phyloP scores from a whole-genome alignment of 139 green algal species.

The Micromonas commoda region DNA sequence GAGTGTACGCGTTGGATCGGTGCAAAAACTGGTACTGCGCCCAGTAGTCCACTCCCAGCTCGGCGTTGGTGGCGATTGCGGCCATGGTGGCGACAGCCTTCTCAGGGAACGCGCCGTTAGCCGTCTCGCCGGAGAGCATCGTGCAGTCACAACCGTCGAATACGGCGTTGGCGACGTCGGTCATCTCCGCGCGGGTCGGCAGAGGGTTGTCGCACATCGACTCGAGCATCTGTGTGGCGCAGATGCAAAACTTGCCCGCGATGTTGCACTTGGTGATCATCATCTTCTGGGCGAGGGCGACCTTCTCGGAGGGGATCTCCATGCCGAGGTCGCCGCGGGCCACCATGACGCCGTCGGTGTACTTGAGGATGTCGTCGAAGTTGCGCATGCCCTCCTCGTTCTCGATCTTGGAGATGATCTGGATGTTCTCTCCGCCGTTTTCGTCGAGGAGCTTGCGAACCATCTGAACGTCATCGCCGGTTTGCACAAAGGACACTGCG shows the following conservation, averaged over 20 bases:
- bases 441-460: conserved; percentile 55
- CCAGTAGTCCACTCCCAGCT: conserved; percentile 31
- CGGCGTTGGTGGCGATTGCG: conserved; percentile 27
- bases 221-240: conserved; percentile 46
- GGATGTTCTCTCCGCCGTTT: conserved; percentile 45
- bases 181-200: conserved; percentile 42
- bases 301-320: conserved; percentile 48
- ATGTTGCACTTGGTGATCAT: conserved; percentile 32
- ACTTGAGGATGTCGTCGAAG: conserved; percentile 56
- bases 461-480: conserved; percentile 47
- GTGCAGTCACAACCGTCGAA: conserved; percentile 37
- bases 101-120: conserved; percentile 31
- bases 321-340: conserved; percentile 68
- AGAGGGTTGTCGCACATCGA: conserved; percentile 37
- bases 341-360: conserved; percentile 70
- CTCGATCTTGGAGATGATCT: conserved; percentile 75
- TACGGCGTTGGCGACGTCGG: conserved; percentile 45
- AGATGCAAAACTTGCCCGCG: conserved; percentile 42
- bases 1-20: conserved; percentile 53
- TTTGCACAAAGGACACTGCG: conserved; percentile 57
- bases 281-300: conserved; percentile 36
- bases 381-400: conserved; percentile 57
- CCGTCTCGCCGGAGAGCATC: conserved; percentile 41
- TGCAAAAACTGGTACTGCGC: conserved; percentile 23
- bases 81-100: conserved; percentile 31